These are phyloP conservation scores for Phytophthora kernoviae DNA, from an alignment of 352 stramenopile genomes.

Conservation along the genomic window DNA sequence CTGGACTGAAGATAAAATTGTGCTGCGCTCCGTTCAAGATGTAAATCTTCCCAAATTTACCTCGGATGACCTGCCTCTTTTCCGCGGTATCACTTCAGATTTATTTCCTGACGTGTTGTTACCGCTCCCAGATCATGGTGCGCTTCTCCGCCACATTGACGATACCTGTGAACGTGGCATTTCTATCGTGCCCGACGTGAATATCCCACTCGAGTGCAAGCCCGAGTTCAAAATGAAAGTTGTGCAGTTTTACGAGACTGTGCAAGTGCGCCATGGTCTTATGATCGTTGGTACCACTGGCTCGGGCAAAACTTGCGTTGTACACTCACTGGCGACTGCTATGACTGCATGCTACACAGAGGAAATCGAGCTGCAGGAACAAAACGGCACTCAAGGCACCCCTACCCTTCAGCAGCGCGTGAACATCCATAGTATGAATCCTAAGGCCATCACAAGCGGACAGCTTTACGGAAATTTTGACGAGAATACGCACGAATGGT, in stretches of 20 bases:
- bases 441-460: conserved; percentile 94
- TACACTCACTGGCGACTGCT: conserved; percentile 78
- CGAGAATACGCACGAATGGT: conserved; percentile 95
- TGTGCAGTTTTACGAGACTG: conserved; percentile 96
- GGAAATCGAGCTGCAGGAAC: conserved; percentile 30
- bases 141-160: conserved; percentile 84
- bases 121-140: conserved; percentile 85
- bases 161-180: conserved; percentile 75
- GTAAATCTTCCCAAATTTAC: conserved; percentile 96
- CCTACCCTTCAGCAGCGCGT: conserved; percentile 62
- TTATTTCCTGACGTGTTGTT: conserved; percentile 91
- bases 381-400: conserved; percentile 33
- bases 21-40: conserved; percentile 92
- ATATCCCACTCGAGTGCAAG: conserved; percentile 75
- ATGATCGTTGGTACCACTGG: conserved; percentile 96
- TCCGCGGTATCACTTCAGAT: conserved; percentile 94
- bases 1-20: conserved; percentile 92
- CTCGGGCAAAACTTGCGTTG: conserved; percentile 93
- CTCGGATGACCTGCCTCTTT: conserved; percentile 92
- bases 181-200: conserved; percentile 58
- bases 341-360: conserved; percentile 77
- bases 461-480: conserved; percentile 96
- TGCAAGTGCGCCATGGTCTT: conserved; percentile 94
- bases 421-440: conserved; percentile 92
- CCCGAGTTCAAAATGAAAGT: conserved; percentile 89